Conservation (phyloP, 2,329 filamentous ascomycete species). For the Penicillium sp. region DNA sequence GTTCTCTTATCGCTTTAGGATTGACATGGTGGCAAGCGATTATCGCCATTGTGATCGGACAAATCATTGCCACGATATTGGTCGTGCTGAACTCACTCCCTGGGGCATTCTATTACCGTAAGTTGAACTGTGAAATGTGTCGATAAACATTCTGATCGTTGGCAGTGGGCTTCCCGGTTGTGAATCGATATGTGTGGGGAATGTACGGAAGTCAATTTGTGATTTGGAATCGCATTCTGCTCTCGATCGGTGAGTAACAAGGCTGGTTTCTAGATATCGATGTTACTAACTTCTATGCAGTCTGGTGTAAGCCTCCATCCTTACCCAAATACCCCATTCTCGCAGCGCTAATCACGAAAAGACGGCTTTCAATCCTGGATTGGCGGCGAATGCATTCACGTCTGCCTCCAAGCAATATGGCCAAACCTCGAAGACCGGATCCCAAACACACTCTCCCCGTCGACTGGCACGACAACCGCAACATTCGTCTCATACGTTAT, state of each 20-base stretch:
- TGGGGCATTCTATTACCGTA: not conserved
- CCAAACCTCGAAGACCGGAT: not conserved
- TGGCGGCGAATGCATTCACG: not conserved
- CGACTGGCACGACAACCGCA: not conserved
- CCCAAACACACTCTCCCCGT: not conserved
- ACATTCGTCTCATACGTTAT: not conserved
- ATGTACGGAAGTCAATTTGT: constrained; percentile 26
- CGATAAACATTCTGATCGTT: not conserved
- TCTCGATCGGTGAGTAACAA: constrained; percentile 23
- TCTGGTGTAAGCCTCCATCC: not conserved
- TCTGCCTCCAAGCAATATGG: not conserved
- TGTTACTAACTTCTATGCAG: not conserved
- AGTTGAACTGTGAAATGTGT: not conserved
- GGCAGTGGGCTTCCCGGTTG: constrained; percentile 31
- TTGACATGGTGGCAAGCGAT: not conserved
- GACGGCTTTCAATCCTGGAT: not conserved
- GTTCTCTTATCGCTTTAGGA: not conserved
- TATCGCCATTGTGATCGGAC: not conserved
- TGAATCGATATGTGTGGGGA: constrained; percentile 32
- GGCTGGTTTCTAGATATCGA: rapidly evolving
- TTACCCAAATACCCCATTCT: not conserved
- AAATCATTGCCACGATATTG: not conserved
- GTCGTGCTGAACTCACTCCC: not conserved
- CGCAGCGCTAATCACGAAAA: not conserved
- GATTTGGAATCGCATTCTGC: constrained; percentile 23